These are phyloP conservation scores for Colletotrichum siamense DNA, from an alignment of 2,329 filamentous ascomycete genomes.

Conservation along the genomic window DNA sequence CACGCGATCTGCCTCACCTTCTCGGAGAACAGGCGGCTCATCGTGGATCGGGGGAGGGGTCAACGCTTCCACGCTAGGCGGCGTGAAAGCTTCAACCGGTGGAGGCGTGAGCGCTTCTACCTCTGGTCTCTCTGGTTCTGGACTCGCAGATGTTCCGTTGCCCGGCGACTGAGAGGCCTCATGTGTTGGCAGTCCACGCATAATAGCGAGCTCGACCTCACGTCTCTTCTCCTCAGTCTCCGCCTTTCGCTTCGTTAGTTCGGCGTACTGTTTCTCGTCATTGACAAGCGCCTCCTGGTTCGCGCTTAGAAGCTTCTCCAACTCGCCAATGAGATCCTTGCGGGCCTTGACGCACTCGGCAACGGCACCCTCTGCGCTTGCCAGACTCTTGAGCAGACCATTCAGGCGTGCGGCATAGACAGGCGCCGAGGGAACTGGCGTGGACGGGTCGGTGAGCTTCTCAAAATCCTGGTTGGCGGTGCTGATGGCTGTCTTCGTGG, in stretches of 20 bases:
- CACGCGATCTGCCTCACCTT: conserved; percentile 22
- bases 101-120: conserved; percentile 90
- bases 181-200: conserved; percentile 75
- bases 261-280: conserved; percentile 71
- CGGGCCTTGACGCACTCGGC: conserved; percentile 89
- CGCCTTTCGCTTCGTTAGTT: conserved; percentile 69
- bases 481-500: conserved; percentile 69
- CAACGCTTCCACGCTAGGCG: conserved; percentile 26
- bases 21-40: conserved; percentile 27
- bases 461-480: conserved; percentile 83
- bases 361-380: conserved; percentile 87
- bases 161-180: conserved; percentile 55
- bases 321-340: conserved; percentile 74
- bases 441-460: conserved; percentile 77
- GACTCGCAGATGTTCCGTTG: conserved; percentile 49
- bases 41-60: conserved; percentile 24
- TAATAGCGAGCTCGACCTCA: conserved; percentile 89
- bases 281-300: conserved; percentile 72
- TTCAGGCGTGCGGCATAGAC: conserved; percentile 91
- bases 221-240: conserved; percentile 83
- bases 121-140: conserved; percentile 70
- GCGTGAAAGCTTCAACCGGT: conserved; percentile 52
- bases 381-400: conserved; percentile 86
- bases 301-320: conserved; percentile 81
- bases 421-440: conserved; percentile 76